Evolutionary conservation across 2,329 filamentous ascomycete genomes (phyloP), one percentile per base, ranked within the genome.

Genomic region (Phaeophleospora eucalypticola): DNA sequence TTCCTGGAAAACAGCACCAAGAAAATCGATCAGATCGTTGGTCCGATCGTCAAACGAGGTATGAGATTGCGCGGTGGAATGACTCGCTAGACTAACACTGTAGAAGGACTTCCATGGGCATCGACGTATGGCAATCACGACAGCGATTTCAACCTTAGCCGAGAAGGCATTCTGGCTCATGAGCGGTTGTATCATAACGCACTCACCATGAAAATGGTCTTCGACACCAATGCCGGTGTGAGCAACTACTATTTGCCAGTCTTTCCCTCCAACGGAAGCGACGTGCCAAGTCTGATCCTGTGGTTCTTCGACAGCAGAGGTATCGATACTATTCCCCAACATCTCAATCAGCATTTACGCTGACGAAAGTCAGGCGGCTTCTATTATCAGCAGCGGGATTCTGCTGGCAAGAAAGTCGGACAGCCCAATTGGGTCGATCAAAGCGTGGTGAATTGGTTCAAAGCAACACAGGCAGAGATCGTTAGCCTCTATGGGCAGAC

Each of bases 51-150:
- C 0, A 53, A 75, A 3, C 73, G 76, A 14, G 69, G 44, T 46
- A 8, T 24, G 36, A 6, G n/a, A 16, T 15, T n/a, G 34, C 34
- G 6, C 12, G 12, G 34, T 36, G 6, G 14, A n/a, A 36, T 36
- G 16, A 6, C 34, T 8, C 14, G 14, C 12, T n/a, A n/a, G n/a
- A n/a, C n/a, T n/a, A n/a, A n/a, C n/a, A 36, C 16, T 8, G 6
- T 16, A 6, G 7, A 6, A 36, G 34, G 71, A 6, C 59, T 84
- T 0, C 71, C 72, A 0, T 88, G 82, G 79, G 83, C 82, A 2
- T 82, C 80, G 0, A 82, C 82, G 0, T 87, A 87, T 52, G 84
- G 84, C 0, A 87, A 87, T 47, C 84, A 88, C 56, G 84, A 88
- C 54, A 74, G 76, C 38, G 67, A 78, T 29, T 77, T 71, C 59